Conservation (phyloP, 345 rosid species). For the Syzygium grande region DNA sequence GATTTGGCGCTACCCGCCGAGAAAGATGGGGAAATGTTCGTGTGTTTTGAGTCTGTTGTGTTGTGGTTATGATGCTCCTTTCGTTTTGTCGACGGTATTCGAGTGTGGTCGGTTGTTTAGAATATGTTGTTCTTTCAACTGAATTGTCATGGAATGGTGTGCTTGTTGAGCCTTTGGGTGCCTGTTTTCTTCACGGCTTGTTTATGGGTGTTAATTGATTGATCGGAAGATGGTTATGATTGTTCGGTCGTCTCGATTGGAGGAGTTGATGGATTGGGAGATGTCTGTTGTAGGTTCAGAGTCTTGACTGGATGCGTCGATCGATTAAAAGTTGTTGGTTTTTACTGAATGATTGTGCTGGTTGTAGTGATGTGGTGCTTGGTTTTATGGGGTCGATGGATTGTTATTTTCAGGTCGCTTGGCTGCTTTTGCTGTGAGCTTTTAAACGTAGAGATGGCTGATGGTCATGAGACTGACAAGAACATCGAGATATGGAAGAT, state of each 20-base stretch:
- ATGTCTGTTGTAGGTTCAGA: not conserved
- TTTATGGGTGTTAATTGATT: not conserved
- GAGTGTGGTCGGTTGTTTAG: not conserved
- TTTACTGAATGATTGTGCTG: not conserved
- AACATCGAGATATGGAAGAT: constrained; percentile 75
- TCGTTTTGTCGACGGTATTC: not conserved
- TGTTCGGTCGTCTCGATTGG: not conserved
- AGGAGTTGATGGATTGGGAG: not conserved
- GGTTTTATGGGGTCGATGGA: not conserved
- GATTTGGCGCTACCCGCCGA: not conserved
- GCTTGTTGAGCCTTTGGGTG: not conserved
- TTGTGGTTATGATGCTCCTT: not conserved
- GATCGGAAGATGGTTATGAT: not conserved
- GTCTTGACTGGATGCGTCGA: not conserved
- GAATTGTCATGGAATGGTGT: not conserved
- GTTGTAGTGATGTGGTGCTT: not conserved
- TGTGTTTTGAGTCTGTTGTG: not conserved
- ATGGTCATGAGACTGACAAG: constrained; percentile 46
- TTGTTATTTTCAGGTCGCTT: constrained; percentile 9
- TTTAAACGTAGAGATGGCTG: constrained; percentile 24
- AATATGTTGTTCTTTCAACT: not conserved
- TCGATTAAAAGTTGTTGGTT: not conserved
- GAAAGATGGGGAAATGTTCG: not conserved
- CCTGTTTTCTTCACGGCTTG: not conserved
- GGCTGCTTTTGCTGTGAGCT: not conserved